Conservation (phyloP, 805 yeast genomes). For the Tetrapisispora nanseiensis region DNA sequence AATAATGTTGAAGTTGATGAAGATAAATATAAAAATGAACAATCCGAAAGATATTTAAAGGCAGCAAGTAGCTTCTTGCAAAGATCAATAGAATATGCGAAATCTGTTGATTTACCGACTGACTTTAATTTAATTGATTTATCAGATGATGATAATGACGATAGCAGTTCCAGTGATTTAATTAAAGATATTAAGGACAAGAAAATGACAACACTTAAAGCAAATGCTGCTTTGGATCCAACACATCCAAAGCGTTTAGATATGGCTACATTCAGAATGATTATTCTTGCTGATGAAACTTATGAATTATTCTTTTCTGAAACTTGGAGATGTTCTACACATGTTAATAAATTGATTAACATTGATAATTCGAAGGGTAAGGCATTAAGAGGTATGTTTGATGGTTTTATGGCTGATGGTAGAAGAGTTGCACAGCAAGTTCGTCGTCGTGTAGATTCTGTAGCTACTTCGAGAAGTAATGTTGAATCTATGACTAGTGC, state of each 20-base stretch:
- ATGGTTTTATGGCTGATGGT: conserved; percentile 86
- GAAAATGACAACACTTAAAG: conserved; percentile 33
- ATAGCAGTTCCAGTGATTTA: conserved; percentile 5
- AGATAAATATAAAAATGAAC: conserved; percentile 50
- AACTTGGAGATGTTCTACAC: conserved; percentile 58
- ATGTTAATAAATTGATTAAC: conserved; percentile 47
- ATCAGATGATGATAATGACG: conserved; percentile 29
- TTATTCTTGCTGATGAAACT: conserved; percentile 85
- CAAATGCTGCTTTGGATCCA: conserved; percentile 79
- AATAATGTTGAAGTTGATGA: conserved; percentile 53
- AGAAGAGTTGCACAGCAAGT: conserved; percentile 84
- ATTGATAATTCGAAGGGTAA: conserved; percentile 37
- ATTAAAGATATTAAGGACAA: conserved; percentile 12
- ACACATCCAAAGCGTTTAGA: conserved; percentile 63
- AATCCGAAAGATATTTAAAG: conserved; percentile 69
- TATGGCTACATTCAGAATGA: conserved; percentile 89
- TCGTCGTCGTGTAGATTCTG: conserved; percentile 75
- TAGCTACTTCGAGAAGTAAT: conserved; percentile 31
- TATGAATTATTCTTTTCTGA: conserved; percentile 74
- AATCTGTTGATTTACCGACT: conserved; percentile 45
- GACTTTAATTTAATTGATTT: conserved; percentile 34
- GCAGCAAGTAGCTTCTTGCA: conserved; percentile 83
- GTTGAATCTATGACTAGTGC: conserved; percentile 8
- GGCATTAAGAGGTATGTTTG: conserved; percentile 78
- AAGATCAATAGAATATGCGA: conserved; percentile 84